Evolutionary conservation across 108 stramenopile genomes (phyloP), one percentile per base, ranked within the genome.

Genomic region (Nannochloropsis gaditana): DNA sequence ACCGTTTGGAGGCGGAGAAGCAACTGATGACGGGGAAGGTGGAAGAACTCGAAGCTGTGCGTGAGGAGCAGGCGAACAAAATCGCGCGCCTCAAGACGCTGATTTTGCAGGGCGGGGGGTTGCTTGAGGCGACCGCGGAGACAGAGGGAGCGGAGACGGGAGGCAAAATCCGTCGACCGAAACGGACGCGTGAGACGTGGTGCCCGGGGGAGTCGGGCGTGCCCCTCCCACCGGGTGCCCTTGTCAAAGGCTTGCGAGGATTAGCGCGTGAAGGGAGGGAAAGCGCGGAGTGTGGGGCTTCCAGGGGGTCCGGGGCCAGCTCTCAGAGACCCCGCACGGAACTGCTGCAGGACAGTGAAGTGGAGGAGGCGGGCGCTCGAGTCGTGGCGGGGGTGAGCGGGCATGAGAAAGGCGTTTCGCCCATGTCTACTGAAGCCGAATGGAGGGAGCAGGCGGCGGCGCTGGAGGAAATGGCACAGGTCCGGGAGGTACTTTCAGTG

Each of bases 171-270:
- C 59, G 59, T 73, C 15, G 59, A n/a, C n/a, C 11, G 42, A 87
- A 87, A 80, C 87, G 87, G 59, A 42, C 80, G 59, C 84, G 87
- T 5, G 87, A 87, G 73, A 87, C 87, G 5, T 87, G 87, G 87
- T 87, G 87, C 81, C 87, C 87, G 11, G 84, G 87, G 9, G 50
- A 83, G 50, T 42, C 21, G 31, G 80, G 10, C 6, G 50, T 41
- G n/a, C 43, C 59, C 2, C 59, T 73, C n/a, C 59, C 59, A n/a
- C 59, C 5, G 3, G 59, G 59, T n/a, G 59, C 59, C n/a, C 59
- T 73, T 15, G 6, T n/a, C 2, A 73, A 73, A n/a, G 3, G 59
- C n/a, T 8, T 3, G 9, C 45, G 84, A 84, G 84, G 84, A 82
- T 41, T 79, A 43, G 80, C 84, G 84, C 11, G 81, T 84, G 21